Evolutionary conservation across 140 eudicot species (phyloP).

Genomic region (Ambrosia hybrid): DNA sequence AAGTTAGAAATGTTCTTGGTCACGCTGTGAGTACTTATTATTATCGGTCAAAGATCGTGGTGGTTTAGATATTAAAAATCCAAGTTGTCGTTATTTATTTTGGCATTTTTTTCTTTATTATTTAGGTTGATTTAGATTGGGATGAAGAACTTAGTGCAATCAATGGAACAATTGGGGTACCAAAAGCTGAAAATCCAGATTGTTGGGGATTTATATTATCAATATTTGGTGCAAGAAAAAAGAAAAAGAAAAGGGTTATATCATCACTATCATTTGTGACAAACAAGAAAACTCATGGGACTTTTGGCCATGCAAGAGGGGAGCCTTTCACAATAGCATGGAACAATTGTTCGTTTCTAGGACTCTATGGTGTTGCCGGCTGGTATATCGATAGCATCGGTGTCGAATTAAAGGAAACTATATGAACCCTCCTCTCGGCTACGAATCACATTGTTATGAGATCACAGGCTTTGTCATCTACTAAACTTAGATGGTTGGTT

Average conservation of each 20-base stretch:
- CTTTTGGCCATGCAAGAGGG: conserved; percentile 14
- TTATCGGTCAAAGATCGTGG: background rate
- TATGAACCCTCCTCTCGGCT: too few relatives aligned
- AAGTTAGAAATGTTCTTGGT: too few relatives aligned
- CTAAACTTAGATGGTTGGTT: too few relatives aligned
- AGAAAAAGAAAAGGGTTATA: background rate
- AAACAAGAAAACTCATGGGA: background rate
- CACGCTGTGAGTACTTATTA: background rate
- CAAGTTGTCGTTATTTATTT: background rate
- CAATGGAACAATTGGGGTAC: background rate
- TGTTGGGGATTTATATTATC: background rate
- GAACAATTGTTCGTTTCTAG: background rate
- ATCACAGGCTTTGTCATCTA: too few relatives aligned
- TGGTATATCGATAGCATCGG: conserved; percentile 8
- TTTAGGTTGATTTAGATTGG: background rate
- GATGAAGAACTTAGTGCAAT: background rate
- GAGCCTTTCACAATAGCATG: conserved; percentile 4
- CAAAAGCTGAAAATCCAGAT: background rate
- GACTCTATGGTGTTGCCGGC: background rate
- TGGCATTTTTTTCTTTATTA: background rate
- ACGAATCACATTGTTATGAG: too few relatives aligned
- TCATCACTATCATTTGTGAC: background rate
- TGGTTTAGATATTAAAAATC: too few relatives aligned
- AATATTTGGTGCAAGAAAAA: background rate
- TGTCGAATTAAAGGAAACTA: background rate